Evolutionary conservation across 2,329 filamentous ascomycete species (phyloP).

Genomic region (Monilinia vaccinii-corymbosi): DNA sequence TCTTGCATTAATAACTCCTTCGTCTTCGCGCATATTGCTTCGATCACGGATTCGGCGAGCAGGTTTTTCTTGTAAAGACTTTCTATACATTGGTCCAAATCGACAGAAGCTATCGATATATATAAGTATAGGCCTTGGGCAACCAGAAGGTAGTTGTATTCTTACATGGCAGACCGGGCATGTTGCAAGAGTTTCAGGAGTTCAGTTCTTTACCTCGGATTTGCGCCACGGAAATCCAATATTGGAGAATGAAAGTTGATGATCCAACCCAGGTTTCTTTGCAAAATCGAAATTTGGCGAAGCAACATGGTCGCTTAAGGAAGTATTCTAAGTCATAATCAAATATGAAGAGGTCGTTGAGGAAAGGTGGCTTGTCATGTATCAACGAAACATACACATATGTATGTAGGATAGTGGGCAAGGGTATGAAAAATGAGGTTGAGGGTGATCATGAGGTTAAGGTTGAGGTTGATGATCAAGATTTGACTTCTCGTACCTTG

Average conservation of each 20-base stretch:
- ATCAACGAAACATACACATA: not conserved
- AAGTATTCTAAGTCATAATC: conserved; percentile 19
- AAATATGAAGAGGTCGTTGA: not conserved
- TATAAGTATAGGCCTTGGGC: conserved; percentile 1
- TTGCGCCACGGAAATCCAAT: conserved; percentile 20
- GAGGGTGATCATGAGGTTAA: too few relatives aligned
- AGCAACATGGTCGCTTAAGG: conserved; percentile 29
- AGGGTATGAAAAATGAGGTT: too few relatives aligned
- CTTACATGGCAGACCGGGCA: conserved; percentile 48
- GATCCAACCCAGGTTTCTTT: conserved; percentile 22
- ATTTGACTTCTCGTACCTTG: too few relatives aligned
- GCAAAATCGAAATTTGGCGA: conserved; percentile 22
- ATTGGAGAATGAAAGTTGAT: conserved; percentile 17
- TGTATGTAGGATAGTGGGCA: not conserved
- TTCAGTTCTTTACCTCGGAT: conserved; percentile 12
- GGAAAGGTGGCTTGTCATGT: not conserved
- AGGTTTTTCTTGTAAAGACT: conserved; percentile 96
- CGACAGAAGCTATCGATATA: conserved; percentile 72
- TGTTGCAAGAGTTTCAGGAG: conserved; percentile 29
- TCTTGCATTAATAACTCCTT: conserved; percentile 99
- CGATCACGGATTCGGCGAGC: conserved; percentile 93
- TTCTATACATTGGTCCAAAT: conserved; percentile 96
- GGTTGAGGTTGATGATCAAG: too few relatives aligned
- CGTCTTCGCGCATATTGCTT: conserved; percentile 98
- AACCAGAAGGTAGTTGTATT: conserved; percentile 14